phyloP scores from a whole-genome alignment of 2,329 filamentous ascomycete species.

The Pseudofabraea citricarpa region DNA sequence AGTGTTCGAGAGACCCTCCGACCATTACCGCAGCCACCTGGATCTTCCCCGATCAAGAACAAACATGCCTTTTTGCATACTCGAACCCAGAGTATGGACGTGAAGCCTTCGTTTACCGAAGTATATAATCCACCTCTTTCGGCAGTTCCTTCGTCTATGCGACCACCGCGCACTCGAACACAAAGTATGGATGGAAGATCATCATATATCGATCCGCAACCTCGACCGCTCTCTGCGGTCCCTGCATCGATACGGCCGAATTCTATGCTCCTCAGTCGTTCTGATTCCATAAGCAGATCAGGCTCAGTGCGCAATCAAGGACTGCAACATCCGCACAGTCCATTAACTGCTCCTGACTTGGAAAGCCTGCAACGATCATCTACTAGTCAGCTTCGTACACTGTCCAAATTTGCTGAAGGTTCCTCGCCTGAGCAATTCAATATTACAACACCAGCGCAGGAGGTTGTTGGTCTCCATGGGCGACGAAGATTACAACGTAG shows the following conservation, averaged over 20 bases:
- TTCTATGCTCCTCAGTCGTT: slow-evolving; percentile 56
- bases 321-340: slow-evolving; percentile 31
- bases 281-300: slow-evolving; percentile 41
- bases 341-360: slow-evolving; percentile 66
- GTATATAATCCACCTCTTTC: slow-evolving; percentile 9
- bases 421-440: slow-evolving; percentile 75
- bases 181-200: slow-evolving; percentile 59
- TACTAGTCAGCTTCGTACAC: slow-evolving; percentile 80
- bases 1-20: slow-evolving; percentile 73
- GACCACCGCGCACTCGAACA: slow-evolving; percentile 29
- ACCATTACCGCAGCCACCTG: slow-evolving; percentile 65
- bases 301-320: slow-evolving; percentile 18
- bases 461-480: slow-evolving; percentile 83
- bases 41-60: slow-evolving; percentile 32
- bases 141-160: slow-evolving; percentile 8
- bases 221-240: slow-evolving; percentile 7
- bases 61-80: slow-evolving; percentile 24
- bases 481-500: slow-evolving; percentile 76
- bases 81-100: slow-evolving; percentile 55
- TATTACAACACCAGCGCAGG: slow-evolving; percentile 71
- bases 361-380: slow-evolving; percentile 81
- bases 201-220: slow-evolving; percentile 36
- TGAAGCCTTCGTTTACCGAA: slow-evolving; percentile 45
- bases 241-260: slow-evolving; percentile 40
- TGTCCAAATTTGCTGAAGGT: slow-evolving; percentile 77